A percentile compares a stretch with the other conserved stretches of the same genome.
These are phyloP conservation scores for Trichaptum fuscoviolaceum DNA, from an alignment of 768 basidiomycete species.

Conservation along the genomic window DNA sequence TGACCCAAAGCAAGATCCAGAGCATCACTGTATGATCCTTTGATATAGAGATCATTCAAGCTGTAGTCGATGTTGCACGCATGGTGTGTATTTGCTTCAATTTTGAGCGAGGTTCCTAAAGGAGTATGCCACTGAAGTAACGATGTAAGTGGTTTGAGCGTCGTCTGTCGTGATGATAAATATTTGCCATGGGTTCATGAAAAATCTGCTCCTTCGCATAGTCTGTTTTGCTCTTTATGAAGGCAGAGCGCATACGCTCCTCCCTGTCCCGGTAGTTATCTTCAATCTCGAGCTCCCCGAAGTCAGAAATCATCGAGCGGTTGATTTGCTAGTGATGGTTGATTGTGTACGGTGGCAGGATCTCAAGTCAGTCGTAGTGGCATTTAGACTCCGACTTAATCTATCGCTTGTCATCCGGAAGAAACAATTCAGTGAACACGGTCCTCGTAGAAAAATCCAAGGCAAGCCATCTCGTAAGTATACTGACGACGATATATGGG, in stretches of 20 bases:
- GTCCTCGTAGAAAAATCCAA: too few species aligned
- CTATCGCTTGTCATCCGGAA: too few species aligned
- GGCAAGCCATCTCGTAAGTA: too few species aligned
- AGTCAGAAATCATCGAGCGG: background rate
- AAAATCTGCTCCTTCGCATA: background rate
- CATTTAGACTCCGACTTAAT: too few species aligned
- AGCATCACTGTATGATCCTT: background rate
- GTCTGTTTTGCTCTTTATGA: background rate
- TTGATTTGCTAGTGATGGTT: background rate
- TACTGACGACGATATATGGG: too few species aligned
- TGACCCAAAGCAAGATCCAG: background rate
- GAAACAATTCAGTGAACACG: too few species aligned
- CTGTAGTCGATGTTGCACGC: slow-evolving; percentile 3
- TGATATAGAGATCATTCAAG: background rate
- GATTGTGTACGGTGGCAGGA: too few species aligned
- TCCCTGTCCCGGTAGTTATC: background rate
- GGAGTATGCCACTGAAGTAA: background rate
- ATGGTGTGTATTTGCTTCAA: too few species aligned
- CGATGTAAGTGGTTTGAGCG: background rate
- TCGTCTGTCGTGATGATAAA: background rate
- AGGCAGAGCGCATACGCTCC: background rate
- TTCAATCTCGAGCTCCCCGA: background rate
- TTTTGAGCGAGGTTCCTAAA: background rate
- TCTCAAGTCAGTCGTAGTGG: too few species aligned
- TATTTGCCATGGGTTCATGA: background rate